These are phyloP conservation scores for Alternaria arbusti DNA, from an alignment of 2,329 filamentous ascomycete genomes.

Conservation along the genomic window DNA sequence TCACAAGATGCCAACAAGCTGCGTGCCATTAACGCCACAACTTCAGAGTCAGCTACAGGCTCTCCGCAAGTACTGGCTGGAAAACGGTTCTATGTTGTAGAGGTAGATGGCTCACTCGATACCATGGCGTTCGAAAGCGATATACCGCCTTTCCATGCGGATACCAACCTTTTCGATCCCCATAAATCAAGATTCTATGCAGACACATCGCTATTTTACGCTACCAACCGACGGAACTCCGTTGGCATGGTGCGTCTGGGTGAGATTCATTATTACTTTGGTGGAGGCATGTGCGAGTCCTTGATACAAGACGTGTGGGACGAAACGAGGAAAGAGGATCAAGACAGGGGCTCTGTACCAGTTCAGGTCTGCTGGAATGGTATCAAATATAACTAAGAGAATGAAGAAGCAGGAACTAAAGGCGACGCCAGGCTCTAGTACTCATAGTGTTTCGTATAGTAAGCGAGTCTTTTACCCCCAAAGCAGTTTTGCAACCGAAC, in stretches of 20 bases:
- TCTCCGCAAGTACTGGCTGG: no score
- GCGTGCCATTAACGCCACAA: no score
- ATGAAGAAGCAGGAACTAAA: neutral
- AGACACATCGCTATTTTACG: neutral
- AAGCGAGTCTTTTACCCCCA: no score
- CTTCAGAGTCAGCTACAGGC: no score
- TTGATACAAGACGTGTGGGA: no score
- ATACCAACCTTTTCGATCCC: neutral
- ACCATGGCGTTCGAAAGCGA: neutral
- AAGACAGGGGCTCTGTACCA: no score
- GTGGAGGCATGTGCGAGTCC: neutral
- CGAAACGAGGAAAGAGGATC: no score
- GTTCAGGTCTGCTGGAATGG: neutral
- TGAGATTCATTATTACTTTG: neutral
- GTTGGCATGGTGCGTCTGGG: neutral
- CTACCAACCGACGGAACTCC: neutral
- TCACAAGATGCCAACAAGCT: no score
- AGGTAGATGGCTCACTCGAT: neutral
- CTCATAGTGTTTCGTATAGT: neutral
- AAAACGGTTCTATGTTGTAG: neutral
- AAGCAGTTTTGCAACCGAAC: neutral
- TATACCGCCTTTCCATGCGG: neutral
- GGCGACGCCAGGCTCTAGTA: neutral
- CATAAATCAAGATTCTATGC: neutral
- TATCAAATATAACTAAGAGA: neutral